phyloP scores from a whole-genome alignment of 257 asterid genomes.

The Jacaranda mimosifolia region DNA sequence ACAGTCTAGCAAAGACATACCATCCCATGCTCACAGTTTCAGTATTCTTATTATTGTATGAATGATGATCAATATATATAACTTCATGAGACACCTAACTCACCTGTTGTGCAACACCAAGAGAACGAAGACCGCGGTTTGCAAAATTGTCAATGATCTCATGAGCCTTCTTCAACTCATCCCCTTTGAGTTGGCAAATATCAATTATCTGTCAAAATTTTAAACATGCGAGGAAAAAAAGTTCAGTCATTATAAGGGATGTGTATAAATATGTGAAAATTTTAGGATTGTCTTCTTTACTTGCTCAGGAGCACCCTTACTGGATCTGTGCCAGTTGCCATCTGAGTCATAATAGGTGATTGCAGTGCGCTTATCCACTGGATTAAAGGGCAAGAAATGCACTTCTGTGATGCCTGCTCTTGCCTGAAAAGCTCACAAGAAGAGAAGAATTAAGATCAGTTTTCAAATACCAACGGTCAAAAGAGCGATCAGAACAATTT shows the following conservation, averaged over 20 bases:
- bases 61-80: background rate
- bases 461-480: background rate
- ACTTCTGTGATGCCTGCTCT: conserved; percentile 84
- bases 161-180: conserved; percentile 50
- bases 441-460: background rate
- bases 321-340: conserved; percentile 82
- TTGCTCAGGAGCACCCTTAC: conserved; percentile 99
- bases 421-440: conserved; percentile 56
- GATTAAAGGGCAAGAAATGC: conserved; percentile 92
- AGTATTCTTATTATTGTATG: background rate
- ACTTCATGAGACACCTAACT: background rate
- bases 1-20: conserved; percentile 41
- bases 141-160: conserved; percentile 65
- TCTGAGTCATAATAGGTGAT: conserved; percentile 70
- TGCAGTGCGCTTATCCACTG: conserved; percentile 90
- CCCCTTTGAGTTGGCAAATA: conserved; percentile 59
- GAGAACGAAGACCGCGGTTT: conserved; percentile 79
- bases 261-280: background rate
- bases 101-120: conserved; percentile 70
- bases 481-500: background rate
- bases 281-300: conserved; percentile 43
- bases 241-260: background rate
- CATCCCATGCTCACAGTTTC: background rate
- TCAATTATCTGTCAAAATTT: conserved; percentile 55
- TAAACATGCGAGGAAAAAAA: background rate